Conservation (phyloP, 768 basidiomycete species). For the Suillus lakei region DNA sequence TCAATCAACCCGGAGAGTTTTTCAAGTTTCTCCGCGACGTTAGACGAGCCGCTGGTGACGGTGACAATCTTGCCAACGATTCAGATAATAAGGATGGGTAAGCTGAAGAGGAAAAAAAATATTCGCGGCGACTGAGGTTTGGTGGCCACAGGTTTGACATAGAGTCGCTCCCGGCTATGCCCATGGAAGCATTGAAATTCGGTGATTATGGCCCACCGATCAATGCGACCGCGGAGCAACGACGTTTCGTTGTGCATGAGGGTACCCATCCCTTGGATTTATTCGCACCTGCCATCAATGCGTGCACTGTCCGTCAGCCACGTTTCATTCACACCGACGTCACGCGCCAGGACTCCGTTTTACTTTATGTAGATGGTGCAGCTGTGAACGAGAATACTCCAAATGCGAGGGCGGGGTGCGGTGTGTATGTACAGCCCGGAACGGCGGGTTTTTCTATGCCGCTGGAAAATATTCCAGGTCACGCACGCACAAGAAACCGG, state of each 20-base stretch:
- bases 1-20: slow-evolving; percentile 3
- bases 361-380: slow-evolving; percentile 16
- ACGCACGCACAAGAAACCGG: slow-evolving; percentile 36
- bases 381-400: slow-evolving; percentile 14
- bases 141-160: background rate
- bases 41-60: slow-evolving; percentile 6
- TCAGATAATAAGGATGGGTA: background rate
- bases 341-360: slow-evolving; percentile 13
- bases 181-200: background rate
- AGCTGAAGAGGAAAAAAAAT: background rate
- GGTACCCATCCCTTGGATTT: slow-evolving; percentile 13
- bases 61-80: slow-evolving; percentile 1
- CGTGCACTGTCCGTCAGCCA: slow-evolving; percentile 6
- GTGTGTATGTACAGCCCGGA: slow-evolving; percentile 8
- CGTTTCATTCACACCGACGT: slow-evolving; percentile 13
- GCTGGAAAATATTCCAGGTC: slow-evolving; percentile 9
- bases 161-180: slow-evolving; percentile 9
- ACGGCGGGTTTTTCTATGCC: background rate
- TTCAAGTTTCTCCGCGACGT: background rate
- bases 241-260: slow-evolving; percentile 9
- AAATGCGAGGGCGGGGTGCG: slow-evolving; percentile 13
- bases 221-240: background rate
- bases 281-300: slow-evolving; percentile 13
- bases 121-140: background rate
- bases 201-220: slow-evolving; percentile 8